phyloP scores from a whole-genome alignment of 306 rosid genomes.

The Canavalia ensiformis region DNA sequence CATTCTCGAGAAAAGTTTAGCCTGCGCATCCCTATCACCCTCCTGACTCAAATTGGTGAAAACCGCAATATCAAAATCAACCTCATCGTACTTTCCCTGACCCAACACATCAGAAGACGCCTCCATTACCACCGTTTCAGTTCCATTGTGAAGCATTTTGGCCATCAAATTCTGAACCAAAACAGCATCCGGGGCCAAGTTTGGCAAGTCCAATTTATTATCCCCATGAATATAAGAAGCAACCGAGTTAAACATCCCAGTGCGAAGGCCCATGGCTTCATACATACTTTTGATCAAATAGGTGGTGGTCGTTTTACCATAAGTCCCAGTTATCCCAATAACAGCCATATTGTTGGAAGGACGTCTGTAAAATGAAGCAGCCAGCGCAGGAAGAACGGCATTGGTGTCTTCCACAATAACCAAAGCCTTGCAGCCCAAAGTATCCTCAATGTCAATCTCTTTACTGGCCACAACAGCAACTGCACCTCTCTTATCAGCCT shows the following conservation, averaged over 20 bases:
- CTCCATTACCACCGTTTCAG: slow-evolving; percentile 89
- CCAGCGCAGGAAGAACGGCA: slow-evolving; percentile 74
- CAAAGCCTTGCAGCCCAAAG: slow-evolving; percentile 88
- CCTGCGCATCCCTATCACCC: slow-evolving; percentile 69
- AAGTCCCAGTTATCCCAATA: slow-evolving; percentile 82
- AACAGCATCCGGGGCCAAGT: slow-evolving; percentile 72
- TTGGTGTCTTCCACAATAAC: slow-evolving; percentile 93
- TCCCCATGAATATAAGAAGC: slow-evolving; percentile 86
- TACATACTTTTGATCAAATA: slow-evolving; percentile 88
- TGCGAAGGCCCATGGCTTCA: slow-evolving; percentile 89
- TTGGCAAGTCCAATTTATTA: slow-evolving; percentile 74
- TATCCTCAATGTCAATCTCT: slow-evolving; percentile 91
- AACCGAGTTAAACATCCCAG: slow-evolving; percentile 85
- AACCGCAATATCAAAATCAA: slow-evolving; percentile 91
- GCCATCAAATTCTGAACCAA: slow-evolving; percentile 90
- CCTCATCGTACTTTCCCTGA: slow-evolving; percentile 74
- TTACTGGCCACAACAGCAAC: slow-evolving; percentile 93
- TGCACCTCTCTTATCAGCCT: slow-evolving; percentile 96
- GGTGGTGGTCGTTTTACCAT: slow-evolving; percentile 83
- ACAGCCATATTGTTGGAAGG: slow-evolving; percentile 91
- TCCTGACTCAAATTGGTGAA: slow-evolving; percentile 78
- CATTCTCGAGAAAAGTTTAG: slow-evolving; percentile 81
- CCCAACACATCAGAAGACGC: slow-evolving; percentile 70
- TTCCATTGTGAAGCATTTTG: slow-evolving; percentile 92
- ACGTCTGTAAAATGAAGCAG: slow-evolving; percentile 81